phyloP scores from a whole-genome alignment of 208 protist genomes.

The Trypanosoma avium region DNA sequence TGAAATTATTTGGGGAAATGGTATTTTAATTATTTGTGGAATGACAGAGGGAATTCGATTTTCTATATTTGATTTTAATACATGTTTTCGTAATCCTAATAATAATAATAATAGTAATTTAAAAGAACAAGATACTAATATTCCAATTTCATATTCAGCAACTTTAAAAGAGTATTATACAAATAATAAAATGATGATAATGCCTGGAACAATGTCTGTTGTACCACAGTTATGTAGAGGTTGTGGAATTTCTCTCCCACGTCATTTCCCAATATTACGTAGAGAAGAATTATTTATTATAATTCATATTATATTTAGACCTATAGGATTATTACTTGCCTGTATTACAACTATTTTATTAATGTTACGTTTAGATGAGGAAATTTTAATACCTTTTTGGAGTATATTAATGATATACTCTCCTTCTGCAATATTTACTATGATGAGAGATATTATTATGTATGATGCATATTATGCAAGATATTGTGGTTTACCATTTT shows the following conservation, averaged over 20 bases:
- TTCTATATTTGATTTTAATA: constrained; percentile 20
- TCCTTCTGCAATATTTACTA: constrained; percentile 1
- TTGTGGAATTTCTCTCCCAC: not conserved
- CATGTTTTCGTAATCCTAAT: constrained; percentile 13
- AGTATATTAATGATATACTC: not conserved
- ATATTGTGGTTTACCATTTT: constrained; percentile 6
- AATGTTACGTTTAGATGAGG: constrained; percentile 19
- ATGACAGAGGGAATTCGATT: not conserved
- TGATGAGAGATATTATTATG: not conserved
- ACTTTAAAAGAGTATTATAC: not conserved
- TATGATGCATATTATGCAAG: constrained; percentile 17
- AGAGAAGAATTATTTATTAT: not conserved
- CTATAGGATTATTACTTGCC: not conserved
- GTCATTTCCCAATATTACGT: constrained; percentile 9
- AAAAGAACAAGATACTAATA: not conserved
- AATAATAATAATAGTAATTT: not conserved
- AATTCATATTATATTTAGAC: not conserved
- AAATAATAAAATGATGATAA: not conserved
- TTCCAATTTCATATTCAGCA: not conserved
- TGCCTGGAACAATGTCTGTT: not conserved
- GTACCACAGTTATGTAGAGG: not conserved
- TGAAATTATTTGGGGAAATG: constrained; percentile 20
- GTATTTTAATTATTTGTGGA: constrained; percentile 11
- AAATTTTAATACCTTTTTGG: constrained; percentile 6
- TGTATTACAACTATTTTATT: not conserved